Evolutionary conservation across 805 yeast species (phyloP).

Genomic region (Yarrowia sp.): DNA sequence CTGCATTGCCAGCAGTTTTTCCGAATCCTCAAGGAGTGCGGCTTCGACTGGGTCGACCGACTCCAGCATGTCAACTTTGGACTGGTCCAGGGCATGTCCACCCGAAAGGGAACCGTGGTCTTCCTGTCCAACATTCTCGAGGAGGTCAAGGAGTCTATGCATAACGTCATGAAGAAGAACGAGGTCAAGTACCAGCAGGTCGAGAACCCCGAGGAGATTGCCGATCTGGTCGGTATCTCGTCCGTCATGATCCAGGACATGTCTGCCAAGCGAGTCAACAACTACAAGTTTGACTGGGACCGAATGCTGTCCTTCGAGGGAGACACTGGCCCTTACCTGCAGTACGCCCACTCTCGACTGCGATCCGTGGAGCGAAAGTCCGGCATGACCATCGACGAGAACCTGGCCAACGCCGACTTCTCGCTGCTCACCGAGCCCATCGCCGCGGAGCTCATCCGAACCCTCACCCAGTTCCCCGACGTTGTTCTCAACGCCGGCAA

Average conservation of each 20-base stretch:
- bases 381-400: conserved; percentile 45
- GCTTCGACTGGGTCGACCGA: conserved; percentile 81
- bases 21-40: conserved; percentile 90
- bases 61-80: conserved; percentile 91
- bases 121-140: conserved; percentile 92
- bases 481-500: conserved; percentile 79
- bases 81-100: conserved; percentile 98
- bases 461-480: conserved; percentile 90
- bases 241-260: conserved; percentile 99
- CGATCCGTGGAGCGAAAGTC: conserved; percentile 93
- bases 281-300: conserved; percentile 96
- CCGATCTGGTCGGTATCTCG: conserved; percentile 93
- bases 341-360: conserved; percentile 97
- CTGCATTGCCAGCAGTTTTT: conserved; percentile 92
- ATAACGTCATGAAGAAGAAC: conserved; percentile 93
- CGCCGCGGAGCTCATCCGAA: conserved; percentile 74
- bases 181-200: conserved; percentile 90
- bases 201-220: conserved; percentile 91
- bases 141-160: conserved; percentile 93
- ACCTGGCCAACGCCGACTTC: conserved; percentile 58
- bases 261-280: conserved; percentile 96
- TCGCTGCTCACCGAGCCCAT: conserved; percentile 71
- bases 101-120: conserved; percentile 98
- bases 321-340: conserved; percentile 98
- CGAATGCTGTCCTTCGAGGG: conserved; percentile 99